These are phyloP conservation scores for Nitzschia palea DNA, from an alignment of 108 stramenopile species.

Conservation along the genomic window DNA sequence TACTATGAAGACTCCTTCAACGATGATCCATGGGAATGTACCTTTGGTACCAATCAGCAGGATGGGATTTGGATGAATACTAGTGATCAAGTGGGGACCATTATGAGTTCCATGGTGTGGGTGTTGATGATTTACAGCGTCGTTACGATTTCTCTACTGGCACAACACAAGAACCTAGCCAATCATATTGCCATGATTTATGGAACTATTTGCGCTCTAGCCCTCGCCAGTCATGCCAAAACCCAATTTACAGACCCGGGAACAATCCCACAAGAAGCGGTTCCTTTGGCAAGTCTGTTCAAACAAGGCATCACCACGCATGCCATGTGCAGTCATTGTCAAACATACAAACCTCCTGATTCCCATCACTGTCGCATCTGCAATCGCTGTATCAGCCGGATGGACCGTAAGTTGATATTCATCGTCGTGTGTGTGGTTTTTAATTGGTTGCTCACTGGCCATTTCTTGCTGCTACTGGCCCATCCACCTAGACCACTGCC, in stretches of 20 bases:
- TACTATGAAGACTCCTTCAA: conserved; percentile 71
- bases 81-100: conserved; percentile 71
- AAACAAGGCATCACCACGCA: conserved; percentile 35
- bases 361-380: conserved; percentile 97
- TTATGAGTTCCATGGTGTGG: conserved; percentile 82
- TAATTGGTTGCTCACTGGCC: neutral
- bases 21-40: conserved; percentile 64
- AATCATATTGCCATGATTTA: conserved; percentile 45
- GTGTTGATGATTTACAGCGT: conserved; percentile 61
- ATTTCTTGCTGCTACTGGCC: neutral
- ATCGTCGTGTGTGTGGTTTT: neutral
- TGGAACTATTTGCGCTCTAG: conserved; percentile 59
- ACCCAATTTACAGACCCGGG: conserved; percentile 94
- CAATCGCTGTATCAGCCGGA: conserved; percentile 89
- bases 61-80: conserved; percentile 83
- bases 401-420: conserved; percentile 54
- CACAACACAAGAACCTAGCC: conserved; percentile 54
- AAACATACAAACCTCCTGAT: conserved; percentile 89
- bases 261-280: conserved; percentile 74
- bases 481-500: conserved; percentile 53
- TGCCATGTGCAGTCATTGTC: conserved; percentile 83
- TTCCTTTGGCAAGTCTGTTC: conserved; percentile 51
- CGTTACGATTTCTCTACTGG: conserved; percentile 66
- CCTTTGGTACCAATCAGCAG: conserved; percentile 62
- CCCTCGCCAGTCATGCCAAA: conserved; percentile 83